Percentiles rank a stretch among this genome's conserved stretches.
phyloP scores from a whole-genome alignment of 129 eudicot species.

The Flaveria linearis region DNA sequence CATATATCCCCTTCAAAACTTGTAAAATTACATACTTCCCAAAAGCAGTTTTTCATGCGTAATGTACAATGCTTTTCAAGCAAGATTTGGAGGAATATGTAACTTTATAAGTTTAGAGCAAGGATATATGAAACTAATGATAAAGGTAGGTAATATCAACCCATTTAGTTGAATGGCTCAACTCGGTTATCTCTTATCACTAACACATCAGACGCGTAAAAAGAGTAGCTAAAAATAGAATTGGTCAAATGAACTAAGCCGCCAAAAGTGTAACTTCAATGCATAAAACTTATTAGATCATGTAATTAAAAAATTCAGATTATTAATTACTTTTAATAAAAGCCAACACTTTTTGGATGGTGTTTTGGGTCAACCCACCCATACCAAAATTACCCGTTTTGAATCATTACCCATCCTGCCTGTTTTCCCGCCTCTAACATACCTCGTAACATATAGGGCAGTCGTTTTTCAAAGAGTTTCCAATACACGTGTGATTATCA shows the following conservation, averaged over 20 bases:
- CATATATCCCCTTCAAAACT: too few species aligned
- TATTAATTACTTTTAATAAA: not conserved
- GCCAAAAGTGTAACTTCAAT: not conserved
- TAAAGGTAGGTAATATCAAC: not conserved
- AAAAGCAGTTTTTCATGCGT: too few species aligned
- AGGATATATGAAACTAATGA: not conserved
- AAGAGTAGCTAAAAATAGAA: not conserved
- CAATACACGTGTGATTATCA: slow-evolving; percentile 76
- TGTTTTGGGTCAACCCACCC: slow-evolving; percentile 1
- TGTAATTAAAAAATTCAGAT: not conserved
- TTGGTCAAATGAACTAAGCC: not conserved
- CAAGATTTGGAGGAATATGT: too few species aligned
- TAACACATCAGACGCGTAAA: not conserved
- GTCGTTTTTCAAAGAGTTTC: slow-evolving; percentile 71
- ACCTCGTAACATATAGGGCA: slow-evolving; percentile 99
- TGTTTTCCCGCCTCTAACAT: slow-evolving; percentile 8
- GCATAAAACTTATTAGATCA: not conserved
- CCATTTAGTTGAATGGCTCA: not conserved
- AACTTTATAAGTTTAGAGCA: too few species aligned
- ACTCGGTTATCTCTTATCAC: not conserved
- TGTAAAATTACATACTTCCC: too few species aligned
- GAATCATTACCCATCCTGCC: not conserved
- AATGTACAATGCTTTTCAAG: too few species aligned
- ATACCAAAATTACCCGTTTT: not conserved
- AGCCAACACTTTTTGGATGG: not conserved